A percentile compares a stretch with the other conserved stretches of the same genome.
phyloP scores from a whole-genome alignment of 148 eudicot genomes.

The Dysphania ambrosioides region DNA sequence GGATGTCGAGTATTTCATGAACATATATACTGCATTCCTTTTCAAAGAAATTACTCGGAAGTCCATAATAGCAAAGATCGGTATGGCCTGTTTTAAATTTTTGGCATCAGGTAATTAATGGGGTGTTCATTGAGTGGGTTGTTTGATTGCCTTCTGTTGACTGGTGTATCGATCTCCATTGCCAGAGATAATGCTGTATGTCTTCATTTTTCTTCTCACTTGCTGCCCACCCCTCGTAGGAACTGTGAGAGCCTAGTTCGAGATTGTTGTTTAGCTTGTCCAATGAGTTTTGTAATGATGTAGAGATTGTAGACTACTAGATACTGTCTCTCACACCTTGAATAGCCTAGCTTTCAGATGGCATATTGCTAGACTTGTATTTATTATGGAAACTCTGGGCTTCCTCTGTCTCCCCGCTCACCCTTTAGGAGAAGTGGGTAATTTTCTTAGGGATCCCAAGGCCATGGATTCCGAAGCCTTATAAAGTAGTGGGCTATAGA shows the following conservation, averaged over 20 bases:
- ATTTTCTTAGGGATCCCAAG: background rate
- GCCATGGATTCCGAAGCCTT: background rate
- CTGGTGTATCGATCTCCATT: background rate
- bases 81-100: slow-evolving; percentile 25
- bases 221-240: slow-evolving; percentile 3
- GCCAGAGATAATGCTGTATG: background rate
- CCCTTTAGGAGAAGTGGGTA: background rate
- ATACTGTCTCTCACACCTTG: background rate
- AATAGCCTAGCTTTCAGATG: slow-evolving; percentile 1
- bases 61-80: slow-evolving; percentile 12
- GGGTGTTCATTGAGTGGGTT: background rate
- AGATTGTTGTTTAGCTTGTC: slow-evolving; percentile 9
- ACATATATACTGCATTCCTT: background rate
- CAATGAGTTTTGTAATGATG: slow-evolving; percentile 20
- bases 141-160: slow-evolving; percentile 8
- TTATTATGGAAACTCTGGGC: background rate
- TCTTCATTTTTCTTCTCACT: background rate
- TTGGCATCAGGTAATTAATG: slow-evolving; percentile 1
- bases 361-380: slow-evolving; percentile 12
- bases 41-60: slow-evolving; percentile 5
- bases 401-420: background rate
- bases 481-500: slow-evolving; percentile 18
- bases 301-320: slow-evolving; percentile 17
- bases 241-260: slow-evolving; percentile 11
- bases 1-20: slow-evolving; percentile 5